Evolutionary conservation across 2,329 filamentous ascomycete genomes (phyloP), one percentile per base, ranked within the genome.

Genomic region (Cercospora sp.): DNA sequence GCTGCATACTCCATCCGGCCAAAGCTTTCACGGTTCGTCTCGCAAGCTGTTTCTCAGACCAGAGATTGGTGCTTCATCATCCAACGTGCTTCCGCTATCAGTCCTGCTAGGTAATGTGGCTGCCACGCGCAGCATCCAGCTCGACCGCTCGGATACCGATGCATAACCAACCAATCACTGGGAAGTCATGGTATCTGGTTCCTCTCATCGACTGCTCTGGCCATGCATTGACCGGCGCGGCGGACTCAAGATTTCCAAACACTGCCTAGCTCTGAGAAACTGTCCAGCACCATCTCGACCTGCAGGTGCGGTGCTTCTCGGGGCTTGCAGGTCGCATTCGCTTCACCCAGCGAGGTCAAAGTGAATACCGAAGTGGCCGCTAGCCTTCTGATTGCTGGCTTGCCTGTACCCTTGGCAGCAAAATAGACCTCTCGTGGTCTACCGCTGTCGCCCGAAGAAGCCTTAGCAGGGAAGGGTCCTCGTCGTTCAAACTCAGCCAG

Each of bases 361-460:
- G 23, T 45, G 66, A 62, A 62, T 39, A 66, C 64, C 69, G 65
- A 67, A 70, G 67, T 67, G 67, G 26, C 65, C 69, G 69, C 63
- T 60, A 67, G 51, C 65, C 63, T 61, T 67, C 57, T 20, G 55
- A 53, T 60, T 51, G 13, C 62, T 66, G 65, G 58, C 31, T 68
- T 65, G 63, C 63, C 58, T 60, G 33, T 57, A 51, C 42, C 26
- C 51, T 63, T 30, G 62, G 58, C 63, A 42, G 33, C 58, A 2
- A 20, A 51, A 58, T 20, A 36, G 45, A 64, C 36, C 55, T 51
- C 62, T 39, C 53, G 66, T 58, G 48, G 28, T 45, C 57, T 42
- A 64, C 58, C 55, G 66, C 60, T 63, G n/a, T 45, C 13, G 60
- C 58, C 48, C 51, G 45, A 59, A 62, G 63, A 62, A 31, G 66